A percentile compares a stretch with the other conserved stretches of the same genome.
Evolutionary conservation across 768 basidiomycete genomes (phyloP).

Genomic region (Macrolepiota albuminosa): DNA sequence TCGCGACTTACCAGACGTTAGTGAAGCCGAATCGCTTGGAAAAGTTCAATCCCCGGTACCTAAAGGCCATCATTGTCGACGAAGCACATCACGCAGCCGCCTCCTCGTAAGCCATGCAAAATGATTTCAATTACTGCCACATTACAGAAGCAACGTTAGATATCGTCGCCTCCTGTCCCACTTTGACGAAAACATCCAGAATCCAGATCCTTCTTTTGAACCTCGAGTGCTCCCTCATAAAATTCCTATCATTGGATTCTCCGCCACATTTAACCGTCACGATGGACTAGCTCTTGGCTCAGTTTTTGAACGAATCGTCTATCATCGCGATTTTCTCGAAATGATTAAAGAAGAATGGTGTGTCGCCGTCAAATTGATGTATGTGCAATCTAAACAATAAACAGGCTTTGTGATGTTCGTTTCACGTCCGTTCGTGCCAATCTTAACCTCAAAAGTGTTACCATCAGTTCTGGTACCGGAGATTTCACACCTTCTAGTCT

Average conservation of each 20-base stretch:
- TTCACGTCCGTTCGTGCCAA: conserved; percentile 80
- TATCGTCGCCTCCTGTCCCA: conserved; percentile 82
- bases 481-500: conserved; percentile 82
- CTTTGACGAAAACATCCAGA: conserved; percentile 66
- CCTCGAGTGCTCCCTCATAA: conserved; percentile 35
- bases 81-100: conserved; percentile 97
- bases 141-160: conserved; percentile 23
- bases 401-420: conserved; percentile 79
- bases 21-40: conserved; percentile 54
- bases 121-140: not conserved
- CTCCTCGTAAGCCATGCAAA: conserved; percentile 56
- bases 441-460: conserved; percentile 65
- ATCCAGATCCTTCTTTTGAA: conserved; percentile 41
- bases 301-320: conserved; percentile 89
- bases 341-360: conserved; percentile 94
- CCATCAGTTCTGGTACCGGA: conserved; percentile 60
- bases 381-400: conserved; percentile 13
- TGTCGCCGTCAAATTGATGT: conserved; percentile 10
- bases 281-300: conserved; percentile 87
- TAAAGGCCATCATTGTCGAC: conserved; percentile 83
- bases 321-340: conserved; percentile 83
- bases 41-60: conserved; percentile 64
- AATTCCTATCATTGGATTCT: conserved; percentile 89
- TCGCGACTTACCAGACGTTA: conserved; percentile 88
- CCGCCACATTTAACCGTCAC: conserved; percentile 90